Base-by-base conservation (phyloP, 2,329 filamentous ascomycete species). In the Stemphylium vesicarium region DNA sequence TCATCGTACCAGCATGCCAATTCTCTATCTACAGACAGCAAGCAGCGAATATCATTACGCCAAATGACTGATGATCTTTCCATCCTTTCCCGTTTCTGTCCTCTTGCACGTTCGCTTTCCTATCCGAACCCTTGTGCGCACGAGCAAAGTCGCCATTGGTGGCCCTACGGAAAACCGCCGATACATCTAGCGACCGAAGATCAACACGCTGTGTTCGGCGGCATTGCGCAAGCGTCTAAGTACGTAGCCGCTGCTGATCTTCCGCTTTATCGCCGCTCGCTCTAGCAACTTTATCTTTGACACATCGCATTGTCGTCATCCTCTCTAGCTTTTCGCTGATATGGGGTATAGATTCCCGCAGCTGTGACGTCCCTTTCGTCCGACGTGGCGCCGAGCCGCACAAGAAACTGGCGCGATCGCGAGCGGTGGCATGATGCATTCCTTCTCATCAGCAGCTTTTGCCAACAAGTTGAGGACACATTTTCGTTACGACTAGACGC, bases 361-460 rank as follows among this genome's bases (percentile, higher is more conserved):
- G 37, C 37, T 47, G 44, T 47, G 38, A 40, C 22, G 38, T 13
- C 35, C 50, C 42, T 24, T 46, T 29, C 22, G 42, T 33, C 50
- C 50, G 50, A 52, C 50, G 24, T 52, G 50, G 42, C 36, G 50
- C 50, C 50, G 50, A 52, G 35, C 49, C 26, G 26, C 36, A 52
- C 29, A n/a, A 35, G 41, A 15, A 22, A 16, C 12, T 29, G 20
- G n/a, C 33, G 49, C 29, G 26, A 16, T 37, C 15, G 5, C 29
- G 10, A 37, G 37, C 24, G 10, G 20, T 29, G 33, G 40, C 11
- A 36, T 29, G 35, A 22, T 4, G 10, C 2, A n/a, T 32, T 8
- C 10, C 26, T 44, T 29, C 26, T 5, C 33, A 8, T 35, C 13
- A 35, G 31, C 18, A 44, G 41, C 41, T 33, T 44, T 18, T 9